A percentile compares a stretch with the other conserved stretches of the same genome.
phyloP scores from a whole-genome alignment of 441 rosid genomes.

The Mallotus repandus region DNA sequence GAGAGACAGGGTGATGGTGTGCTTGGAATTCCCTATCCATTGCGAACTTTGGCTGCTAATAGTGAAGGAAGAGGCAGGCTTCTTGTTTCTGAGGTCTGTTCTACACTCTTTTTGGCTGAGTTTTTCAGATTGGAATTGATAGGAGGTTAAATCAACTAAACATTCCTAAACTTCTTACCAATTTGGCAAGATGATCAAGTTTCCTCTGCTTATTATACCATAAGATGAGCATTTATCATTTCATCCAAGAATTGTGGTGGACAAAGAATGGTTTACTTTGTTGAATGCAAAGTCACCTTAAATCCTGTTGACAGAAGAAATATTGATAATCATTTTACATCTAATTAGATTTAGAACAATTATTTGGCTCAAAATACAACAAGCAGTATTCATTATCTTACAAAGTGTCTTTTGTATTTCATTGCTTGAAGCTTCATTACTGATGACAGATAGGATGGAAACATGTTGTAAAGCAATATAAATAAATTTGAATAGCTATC shows the following conservation, averaged over 20 bases:
- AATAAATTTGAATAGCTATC: neutral
- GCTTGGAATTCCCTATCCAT: conserved; percentile 53
- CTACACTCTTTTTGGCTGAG: neutral
- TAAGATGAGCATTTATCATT: neutral
- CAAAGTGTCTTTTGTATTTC: neutral
- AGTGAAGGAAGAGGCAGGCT: conserved; percentile 76
- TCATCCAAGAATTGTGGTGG: neutral
- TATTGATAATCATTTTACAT: neutral
- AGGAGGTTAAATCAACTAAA: neutral
- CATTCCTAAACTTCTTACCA: neutral
- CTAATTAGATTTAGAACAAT: neutral
- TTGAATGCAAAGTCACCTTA: neutral
- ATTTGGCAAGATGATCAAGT: neutral
- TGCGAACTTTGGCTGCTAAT: conserved; percentile 52
- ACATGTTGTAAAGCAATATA: neutral
- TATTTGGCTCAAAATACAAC: neutral
- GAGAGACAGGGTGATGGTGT: conserved; percentile 65
- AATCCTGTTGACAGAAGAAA: neutral
- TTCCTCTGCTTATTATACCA: neutral
- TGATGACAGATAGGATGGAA: neutral
- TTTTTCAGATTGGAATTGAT: neutral
- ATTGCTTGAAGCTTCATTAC: neutral
- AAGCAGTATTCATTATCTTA: neutral
- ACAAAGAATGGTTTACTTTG: neutral
- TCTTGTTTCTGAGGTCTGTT: conserved; percentile 65